Evolutionary conservation across 2,329 filamentous ascomycete genomes (phyloP).

Genomic region (Pseudogymnoascus sp.): DNA sequence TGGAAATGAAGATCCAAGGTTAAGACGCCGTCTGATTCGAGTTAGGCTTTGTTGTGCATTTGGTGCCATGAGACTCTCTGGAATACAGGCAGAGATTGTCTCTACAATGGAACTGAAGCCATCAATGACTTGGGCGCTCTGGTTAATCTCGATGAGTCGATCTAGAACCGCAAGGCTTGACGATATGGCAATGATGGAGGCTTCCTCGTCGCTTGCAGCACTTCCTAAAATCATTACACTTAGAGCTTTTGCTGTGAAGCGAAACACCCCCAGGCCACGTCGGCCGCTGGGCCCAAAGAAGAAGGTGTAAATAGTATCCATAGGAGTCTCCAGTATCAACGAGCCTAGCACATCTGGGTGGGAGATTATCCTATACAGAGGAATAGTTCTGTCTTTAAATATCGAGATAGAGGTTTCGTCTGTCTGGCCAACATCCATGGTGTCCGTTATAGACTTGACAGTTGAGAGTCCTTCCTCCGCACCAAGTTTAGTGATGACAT

Average conservation of each 20-base stretch:
- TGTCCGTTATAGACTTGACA: conserved; percentile 19
- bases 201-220: conserved; percentile 16
- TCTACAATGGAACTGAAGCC: conserved; percentile 24
- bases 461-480: conserved; percentile 21
- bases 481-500: conserved; percentile 22
- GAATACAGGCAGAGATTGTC: conserved; percentile 21
- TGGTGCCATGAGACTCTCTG: conserved; percentile 18
- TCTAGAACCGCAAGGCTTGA: conserved; percentile 23
- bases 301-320: conserved; percentile 38
- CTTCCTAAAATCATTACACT: conserved; percentile 17
- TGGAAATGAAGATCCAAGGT: conserved; percentile 22
- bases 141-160: conserved; percentile 32
- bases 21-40: conserved; percentile 23
- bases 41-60: conserved; percentile 20
- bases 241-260: conserved; percentile 23
- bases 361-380: conserved; percentile 36
- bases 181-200: conserved; percentile 20
- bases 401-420: conserved; percentile 19
- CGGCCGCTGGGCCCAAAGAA: conserved; percentile 36
- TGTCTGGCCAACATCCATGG: conserved; percentile 16
- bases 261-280: conserved; percentile 32
- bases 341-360: conserved; percentile 36
- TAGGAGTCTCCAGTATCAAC: conserved; percentile 34
- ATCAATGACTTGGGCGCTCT: conserved; percentile 28
- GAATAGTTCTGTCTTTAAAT: conserved; percentile 28